These are phyloP conservation scores for Aspergillus neotritici DNA, from an alignment of 2,329 filamentous ascomycete genomes.

Conservation along the genomic window DNA sequence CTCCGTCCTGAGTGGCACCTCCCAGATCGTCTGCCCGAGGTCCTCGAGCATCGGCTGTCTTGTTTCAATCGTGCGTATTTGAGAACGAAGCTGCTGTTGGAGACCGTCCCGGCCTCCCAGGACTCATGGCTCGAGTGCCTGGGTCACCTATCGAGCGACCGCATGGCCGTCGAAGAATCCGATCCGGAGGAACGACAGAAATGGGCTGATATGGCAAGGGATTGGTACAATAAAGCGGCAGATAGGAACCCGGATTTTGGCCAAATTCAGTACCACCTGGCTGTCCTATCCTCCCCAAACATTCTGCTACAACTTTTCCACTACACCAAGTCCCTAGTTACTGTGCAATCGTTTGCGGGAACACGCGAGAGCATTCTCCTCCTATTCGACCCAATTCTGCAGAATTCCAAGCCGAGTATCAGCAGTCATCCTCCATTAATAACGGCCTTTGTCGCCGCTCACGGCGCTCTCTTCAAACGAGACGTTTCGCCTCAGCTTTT, in stretches of 20 bases:
- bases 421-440: conserved; percentile 40
- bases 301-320: conserved; percentile 54
- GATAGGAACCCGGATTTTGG: conserved; percentile 71
- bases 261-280: conserved; percentile 80
- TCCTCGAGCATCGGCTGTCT: conserved; percentile 80
- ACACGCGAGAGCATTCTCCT: conserved; percentile 53
- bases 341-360: conserved; percentile 50
- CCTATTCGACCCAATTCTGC: conserved; percentile 49
- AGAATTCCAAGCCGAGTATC: conserved; percentile 29
- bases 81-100: conserved; percentile 80
- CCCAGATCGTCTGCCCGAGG: conserved; percentile 65
- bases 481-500: conserved; percentile 35
- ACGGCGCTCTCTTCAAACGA: conserved; percentile 46
- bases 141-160: conserved; percentile 76
- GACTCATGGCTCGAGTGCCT: conserved; percentile 94
- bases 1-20: conserved; percentile 88
- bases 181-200: conserved; percentile 68
- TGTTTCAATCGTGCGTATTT: conserved; percentile 88
- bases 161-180: conserved; percentile 87
- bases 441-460: conserved; percentile 48
- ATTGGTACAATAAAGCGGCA: conserved; percentile 80
- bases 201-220: conserved; percentile 72
- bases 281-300: conserved; percentile 57
- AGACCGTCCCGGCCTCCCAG: conserved; percentile 75
- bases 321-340: conserved; percentile 54